phyloP scores from a whole-genome alignment of 495 filamentous ascomycete species.

The Lasiosphaeris hirsuta region DNA sequence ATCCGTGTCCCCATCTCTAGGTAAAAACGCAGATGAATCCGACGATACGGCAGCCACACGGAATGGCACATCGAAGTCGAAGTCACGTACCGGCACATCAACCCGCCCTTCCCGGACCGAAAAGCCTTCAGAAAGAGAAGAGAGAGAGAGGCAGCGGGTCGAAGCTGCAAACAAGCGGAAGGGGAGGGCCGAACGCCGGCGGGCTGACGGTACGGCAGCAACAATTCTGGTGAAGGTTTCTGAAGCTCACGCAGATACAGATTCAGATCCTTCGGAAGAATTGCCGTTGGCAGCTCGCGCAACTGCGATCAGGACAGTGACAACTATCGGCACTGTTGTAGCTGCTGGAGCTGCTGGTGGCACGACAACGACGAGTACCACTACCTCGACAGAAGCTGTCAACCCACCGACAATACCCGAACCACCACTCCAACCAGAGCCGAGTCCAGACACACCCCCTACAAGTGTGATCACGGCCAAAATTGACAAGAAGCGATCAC shows the following conservation, averaged over 20 bases:
- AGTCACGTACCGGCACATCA: slow-evolving; percentile 55
- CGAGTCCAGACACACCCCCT: slow-evolving; percentile 54
- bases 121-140: slow-evolving; percentile 59
- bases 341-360: slow-evolving; percentile 15
- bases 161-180: slow-evolving; percentile 75
- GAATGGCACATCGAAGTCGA: slow-evolving; percentile 54
- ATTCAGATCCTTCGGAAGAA: slow-evolving; percentile 61
- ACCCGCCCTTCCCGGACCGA: slow-evolving; percentile 69
- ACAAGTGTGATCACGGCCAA: slow-evolving; percentile 29
- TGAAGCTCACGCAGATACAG: slow-evolving; percentile 39
- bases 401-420: slow-evolving; percentile 20
- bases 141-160: slow-evolving; percentile 62
- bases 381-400: slow-evolving; percentile 22
- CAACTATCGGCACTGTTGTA: slow-evolving; percentile 16
- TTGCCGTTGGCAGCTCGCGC: slow-evolving; percentile 45
- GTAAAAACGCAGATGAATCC: slow-evolving; percentile 56
- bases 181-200: slow-evolving; percentile 65
- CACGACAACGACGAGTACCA: slow-evolving; percentile 3
- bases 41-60: slow-evolving; percentile 61
- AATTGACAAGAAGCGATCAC: slow-evolving; percentile 42
- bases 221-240: slow-evolving; percentile 21
- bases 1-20: slow-evolving; percentile 54
- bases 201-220: slow-evolving; percentile 65
- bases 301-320: slow-evolving; percentile 30
- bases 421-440: slow-evolving; percentile 28